A percentile compares a stretch with the other conserved stretches of the same genome.
Evolutionary conservation across 306 rosid genomes (phyloP).

Genomic region (Vigna trinervia): DNA sequence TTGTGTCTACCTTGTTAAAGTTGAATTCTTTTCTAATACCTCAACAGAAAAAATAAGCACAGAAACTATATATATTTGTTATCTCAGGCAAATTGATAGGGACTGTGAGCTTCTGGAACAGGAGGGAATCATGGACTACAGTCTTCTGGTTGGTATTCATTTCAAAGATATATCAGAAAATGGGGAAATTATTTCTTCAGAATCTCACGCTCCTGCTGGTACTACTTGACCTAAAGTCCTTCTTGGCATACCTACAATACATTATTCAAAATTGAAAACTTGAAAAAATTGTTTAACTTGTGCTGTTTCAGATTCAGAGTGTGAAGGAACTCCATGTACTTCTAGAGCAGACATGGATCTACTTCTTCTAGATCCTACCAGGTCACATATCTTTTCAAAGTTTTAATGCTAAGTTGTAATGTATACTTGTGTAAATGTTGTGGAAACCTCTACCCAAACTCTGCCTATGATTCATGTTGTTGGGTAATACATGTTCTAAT

Average conservation of each 20-base stretch:
- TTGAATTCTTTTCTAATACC: not conserved
- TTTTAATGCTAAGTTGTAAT: not conserved
- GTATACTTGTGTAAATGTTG: not conserved
- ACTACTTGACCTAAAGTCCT: not conserved
- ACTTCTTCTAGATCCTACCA: constrained; percentile 84
- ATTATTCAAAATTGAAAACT: not conserved
- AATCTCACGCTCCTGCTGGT: constrained; percentile 67
- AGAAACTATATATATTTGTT: not conserved
- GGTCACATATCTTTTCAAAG: constrained; percentile 54
- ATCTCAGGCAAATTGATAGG: constrained; percentile 74
- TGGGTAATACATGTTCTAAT: constrained; percentile 45
- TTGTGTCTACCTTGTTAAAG: not conserved
- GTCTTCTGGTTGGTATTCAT: constrained; percentile 85
- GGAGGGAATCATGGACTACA: constrained; percentile 90
- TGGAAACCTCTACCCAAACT: no score
- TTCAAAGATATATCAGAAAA: constrained; percentile 70
- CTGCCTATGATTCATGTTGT: constrained; percentile 1
- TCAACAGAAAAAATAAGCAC: not conserved
- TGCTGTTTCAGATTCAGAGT: constrained; percentile 53
- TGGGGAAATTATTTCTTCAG: constrained; percentile 70
- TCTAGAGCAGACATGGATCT: constrained; percentile 84
- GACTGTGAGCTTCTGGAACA: constrained; percentile 90
- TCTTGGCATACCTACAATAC: not conserved
- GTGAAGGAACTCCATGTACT: constrained; percentile 60
- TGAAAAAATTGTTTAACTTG: not conserved